Base-by-base conservation (phyloP, 306 rosid genomes). In the Quercus parvula region DNA sequence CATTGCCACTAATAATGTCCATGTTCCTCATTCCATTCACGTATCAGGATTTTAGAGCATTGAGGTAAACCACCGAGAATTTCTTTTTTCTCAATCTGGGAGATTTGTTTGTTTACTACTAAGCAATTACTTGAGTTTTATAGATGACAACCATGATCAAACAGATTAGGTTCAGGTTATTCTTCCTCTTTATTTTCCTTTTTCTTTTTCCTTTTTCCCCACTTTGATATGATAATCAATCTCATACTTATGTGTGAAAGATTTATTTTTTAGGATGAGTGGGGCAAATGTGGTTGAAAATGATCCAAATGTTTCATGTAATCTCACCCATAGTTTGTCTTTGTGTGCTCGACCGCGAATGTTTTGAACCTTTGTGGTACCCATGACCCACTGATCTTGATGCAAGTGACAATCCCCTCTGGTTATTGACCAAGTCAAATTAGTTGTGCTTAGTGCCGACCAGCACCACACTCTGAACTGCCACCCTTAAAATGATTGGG, bases 351-450 rank as follows among this genome's bases (percentile, higher is more conserved):
- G 31, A 74, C 77, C 6, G n/a, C 62, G 71, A 61, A 78, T 61
- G 77, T 51, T 80, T 88, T 82, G 79, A 56, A 56, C 75, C 41
- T 66, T 56, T 74, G 76, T 85, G 83, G 63, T 67, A 54, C 59
- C 54, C 17, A 49, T 49, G 54, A 12, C 54, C 83, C 82, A 71
- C 79, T 67, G 85, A 71, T 77, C 77, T 77, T 75, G 56, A 76
- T 35, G 52, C 46, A 77, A 79, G 72, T 73, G 71, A 74, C 80
- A 77, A 79, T 44, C 19, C 78, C 66, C 73, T n/a, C 73, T 71
- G 49, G 70, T 18, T 44, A 77, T 56, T 77, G 77, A 78, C 75
- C 74, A 20, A 70, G 61, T 75, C 77, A 51, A 41, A 41, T 71
- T 59, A 56, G 68, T 54, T 59, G 56, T 79, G 77, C 61, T 27